Evolutionary conservation across 495 filamentous ascomycete genomes (phyloP), one percentile per base, ranked within the genome.

Genomic region (Oleoguttula mirabilis): DNA sequence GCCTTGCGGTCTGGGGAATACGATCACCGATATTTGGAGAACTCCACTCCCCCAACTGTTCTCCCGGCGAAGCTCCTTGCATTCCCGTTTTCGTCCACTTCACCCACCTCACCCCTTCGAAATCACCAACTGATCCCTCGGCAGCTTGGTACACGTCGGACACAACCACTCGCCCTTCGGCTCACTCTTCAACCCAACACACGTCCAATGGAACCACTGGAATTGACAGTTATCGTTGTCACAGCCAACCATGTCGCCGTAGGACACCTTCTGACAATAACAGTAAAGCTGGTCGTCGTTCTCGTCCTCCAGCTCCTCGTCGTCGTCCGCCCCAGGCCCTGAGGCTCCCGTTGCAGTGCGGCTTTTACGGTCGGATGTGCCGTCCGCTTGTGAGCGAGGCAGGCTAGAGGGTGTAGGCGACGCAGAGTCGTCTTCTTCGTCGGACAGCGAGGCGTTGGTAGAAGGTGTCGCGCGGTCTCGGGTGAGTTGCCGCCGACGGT

Each of bases 121-220:
- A 19, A 35, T 35, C 32, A 31, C 35, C 20, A 65, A 50, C 52
- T 58, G 48, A 24, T 38, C 46, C 43, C 38, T 21, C 11, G 59
- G 55, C 52, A 59, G 36, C 47, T 74, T 75, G 21, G 71, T 67
- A 58, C 90, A 98, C 42, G 78, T 70, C 25, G 82, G 81, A 63
- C 90, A 98, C 57, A 82, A 88, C 90, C 90, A 98, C 33, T 77
- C 86, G 16, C 88, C 90, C 37, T 76, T 75, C 2, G 90, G 90
- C 61, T 96, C 88, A 43, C 76, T 75, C 48, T 79, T 88, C 48
- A 98, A 67, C 2, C 84, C 83, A 37, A 96, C 88, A 57, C 90
- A 98, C 48, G 71, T 79, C 86, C 88, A 96, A 67, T 98, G 90
- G 62, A 98, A 98, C 90, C 90, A 98, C 65, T 96, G 88, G 60